Conservation (phyloP, 768 basidiomycete species). For the Daedaleopsis nitida region DNA sequence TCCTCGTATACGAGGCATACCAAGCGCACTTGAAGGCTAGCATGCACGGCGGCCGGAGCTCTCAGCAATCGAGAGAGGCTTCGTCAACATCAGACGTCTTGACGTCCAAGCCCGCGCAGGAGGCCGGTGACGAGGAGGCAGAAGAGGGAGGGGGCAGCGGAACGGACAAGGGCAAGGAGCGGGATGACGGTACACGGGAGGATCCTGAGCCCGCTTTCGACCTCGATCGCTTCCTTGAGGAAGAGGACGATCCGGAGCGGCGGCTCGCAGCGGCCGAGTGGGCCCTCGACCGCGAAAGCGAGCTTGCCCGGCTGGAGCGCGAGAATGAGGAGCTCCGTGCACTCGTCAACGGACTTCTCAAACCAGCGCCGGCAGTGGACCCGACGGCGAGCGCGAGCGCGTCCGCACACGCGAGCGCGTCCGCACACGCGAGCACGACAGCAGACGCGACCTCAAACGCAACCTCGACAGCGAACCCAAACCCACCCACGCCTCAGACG, state of each 20-base stretch:
- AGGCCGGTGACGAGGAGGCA: neutral
- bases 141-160: neutral
- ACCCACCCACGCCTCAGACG: no score
- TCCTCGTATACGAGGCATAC: constrained; percentile 21
- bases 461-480: no score
- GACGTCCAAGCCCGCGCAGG: neutral
- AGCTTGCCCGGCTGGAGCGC: constrained; percentile 81
- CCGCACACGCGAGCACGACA: no score
- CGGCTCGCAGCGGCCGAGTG: constrained; percentile 56
- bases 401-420: no score
- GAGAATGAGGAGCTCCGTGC: constrained; percentile 85
- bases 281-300: constrained; percentile 87
- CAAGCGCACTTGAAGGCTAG: constrained; percentile 1
- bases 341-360: constrained; percentile 45
- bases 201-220: neutral
- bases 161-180: constrained; percentile 4
- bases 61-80: constrained; percentile 5
- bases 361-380: neutral
- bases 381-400: no score
- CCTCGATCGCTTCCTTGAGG: constrained; percentile 15
- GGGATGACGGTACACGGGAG: constrained; percentile 11
- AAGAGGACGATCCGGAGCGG: constrained; percentile 32
- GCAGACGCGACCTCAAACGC: no score
- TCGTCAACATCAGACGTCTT: constrained; percentile 1
- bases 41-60: neutral